Evolutionary conservation across 345 rosid genomes (phyloP), one percentile per base, ranked within the genome.

Genomic region (Hibiscus syriacus): DNA sequence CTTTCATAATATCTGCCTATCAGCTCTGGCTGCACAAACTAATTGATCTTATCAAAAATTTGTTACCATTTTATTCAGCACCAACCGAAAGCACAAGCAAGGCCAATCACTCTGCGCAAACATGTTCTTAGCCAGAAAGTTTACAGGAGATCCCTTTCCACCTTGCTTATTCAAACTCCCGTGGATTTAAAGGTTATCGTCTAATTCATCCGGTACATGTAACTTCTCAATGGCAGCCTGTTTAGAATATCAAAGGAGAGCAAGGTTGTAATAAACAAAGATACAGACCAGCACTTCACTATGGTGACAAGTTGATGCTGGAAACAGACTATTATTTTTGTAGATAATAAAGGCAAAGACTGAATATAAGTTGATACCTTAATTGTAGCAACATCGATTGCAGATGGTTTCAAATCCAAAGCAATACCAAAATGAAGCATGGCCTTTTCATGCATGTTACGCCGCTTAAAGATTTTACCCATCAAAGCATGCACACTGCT

Each of bases 191-290:
- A 82, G 68, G 79, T 64, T 74, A 75, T 89, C 99, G 52, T 87
- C 96, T 25, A 91, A 55, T 73, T 91, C 98, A 72, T 94, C 98
- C 2, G 99, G 99, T 58, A 94, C 92, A 72, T 89, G 99, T 79
- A 91, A 76, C 79, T 91, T 94, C 73, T 94, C 99, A 46, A 94
- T 94, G 69, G 95, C 96, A 75, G 99, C 96, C 99, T 91, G 87
- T 78, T 73, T 53, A 66, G 74, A 38, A 67, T 23, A 5, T 39
- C 50, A 54, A 52, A 20, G 48, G 39, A 46, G 11, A 27, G 32
- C 54, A 41, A 6, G 14, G 2, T 7, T 26, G 38, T 65, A n/a
- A 26, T n/a, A 16, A 64, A 16, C 49, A 26, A 34, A 1, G 38
- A 34, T 34, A n/a, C n/a, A n/a, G n/a, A n/a, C n/a, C n/a, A n/a